phyloP scores from a whole-genome alignment of 2,329 filamentous ascomycete genomes.

The Venturia pyrina region DNA sequence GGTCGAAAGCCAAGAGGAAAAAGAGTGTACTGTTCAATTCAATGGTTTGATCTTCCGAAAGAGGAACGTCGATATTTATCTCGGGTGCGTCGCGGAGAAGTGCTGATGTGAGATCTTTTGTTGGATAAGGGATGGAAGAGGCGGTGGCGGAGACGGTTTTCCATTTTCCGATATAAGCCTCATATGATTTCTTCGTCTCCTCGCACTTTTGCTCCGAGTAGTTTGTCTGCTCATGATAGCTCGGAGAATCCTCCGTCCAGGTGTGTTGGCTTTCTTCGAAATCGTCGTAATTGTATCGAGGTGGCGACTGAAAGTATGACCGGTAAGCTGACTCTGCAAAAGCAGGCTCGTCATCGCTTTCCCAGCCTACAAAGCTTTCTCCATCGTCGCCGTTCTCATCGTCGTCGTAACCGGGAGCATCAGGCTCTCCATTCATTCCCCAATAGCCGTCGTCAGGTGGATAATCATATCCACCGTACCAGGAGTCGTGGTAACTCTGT shows the following conservation, averaged over 20 bases:
- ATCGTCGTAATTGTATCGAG: neutral
- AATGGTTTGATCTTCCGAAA: neutral
- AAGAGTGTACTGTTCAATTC: neutral
- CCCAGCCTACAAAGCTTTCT: neutral
- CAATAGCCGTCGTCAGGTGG: neutral
- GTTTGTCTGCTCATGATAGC: neutral
- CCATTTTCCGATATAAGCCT: neutral
- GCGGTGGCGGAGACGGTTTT: neutral
- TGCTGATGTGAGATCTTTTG: neutral
- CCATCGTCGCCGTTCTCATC: neutral
- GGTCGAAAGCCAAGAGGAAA: neutral
- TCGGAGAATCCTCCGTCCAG: neutral
- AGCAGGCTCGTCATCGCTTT: neutral
- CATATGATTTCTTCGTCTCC: neutral
- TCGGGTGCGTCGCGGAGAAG: neutral
- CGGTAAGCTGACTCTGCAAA: neutral
- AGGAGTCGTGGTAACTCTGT: neutral
- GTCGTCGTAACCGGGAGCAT: neutral
- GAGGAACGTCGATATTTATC: neutral
- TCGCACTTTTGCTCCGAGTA: neutral
- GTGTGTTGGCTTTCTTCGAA: neutral
- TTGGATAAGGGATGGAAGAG: neutral
- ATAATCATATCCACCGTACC: neutral
- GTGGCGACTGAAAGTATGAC: neutral
- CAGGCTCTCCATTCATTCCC: neutral